Evolutionary conservation across 2,329 filamentous ascomycete genomes (phyloP), one percentile per base, ranked within the genome.

Genomic region (Pestalotiopsis sp.): DNA sequence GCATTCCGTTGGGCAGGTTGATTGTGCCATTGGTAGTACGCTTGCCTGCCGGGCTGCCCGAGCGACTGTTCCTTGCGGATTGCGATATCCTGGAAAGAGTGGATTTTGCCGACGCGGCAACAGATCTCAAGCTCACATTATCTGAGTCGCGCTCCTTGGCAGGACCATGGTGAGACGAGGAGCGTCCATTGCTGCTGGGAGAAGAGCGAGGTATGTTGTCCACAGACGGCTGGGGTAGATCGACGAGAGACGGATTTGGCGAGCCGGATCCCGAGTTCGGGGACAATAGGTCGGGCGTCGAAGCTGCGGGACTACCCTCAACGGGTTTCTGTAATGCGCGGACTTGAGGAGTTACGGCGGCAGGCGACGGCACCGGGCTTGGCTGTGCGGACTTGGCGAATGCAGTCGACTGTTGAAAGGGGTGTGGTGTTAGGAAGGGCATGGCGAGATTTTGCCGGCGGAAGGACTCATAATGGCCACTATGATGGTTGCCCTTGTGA

Each of bases 391-490:
- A 82, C 75, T 84, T 86, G 78, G 91, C 93, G 76, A 93, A 95
- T 41, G 91, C 89, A 6, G 90, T 91, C 49, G 93, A 92, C 5
- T 87, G 87, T 69, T 92, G 91, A 79, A 97, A 95, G 0, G 90
- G 90, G 73, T 93, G 91, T 0, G 92, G 90, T 7, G 95, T 98
- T 1, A 93, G 92, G 77, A 91, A 98, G 0, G 95, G 95, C 3
- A 92, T 83, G 64, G 91, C 89, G 9, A 93, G 82, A 69, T 93
- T 92, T 79, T 98, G 96, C 49, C 96, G 89, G 41, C 96, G 88
- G 79, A 98, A 98, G 0, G 94, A 95, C 79, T 99, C 96, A 81
- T 99, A 99, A 78, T 99, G 96, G 0, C 96, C 96, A 75, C 94
- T 97, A 76, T 97, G 92, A 78, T 99, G 96, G 71, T 93, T 97